Percentiles rank a stretch among this genome's conserved stretches.
Conservation (phyloP, 2,329 filamentous ascomycete species). For the Fusarium euwallaceae region DNA sequence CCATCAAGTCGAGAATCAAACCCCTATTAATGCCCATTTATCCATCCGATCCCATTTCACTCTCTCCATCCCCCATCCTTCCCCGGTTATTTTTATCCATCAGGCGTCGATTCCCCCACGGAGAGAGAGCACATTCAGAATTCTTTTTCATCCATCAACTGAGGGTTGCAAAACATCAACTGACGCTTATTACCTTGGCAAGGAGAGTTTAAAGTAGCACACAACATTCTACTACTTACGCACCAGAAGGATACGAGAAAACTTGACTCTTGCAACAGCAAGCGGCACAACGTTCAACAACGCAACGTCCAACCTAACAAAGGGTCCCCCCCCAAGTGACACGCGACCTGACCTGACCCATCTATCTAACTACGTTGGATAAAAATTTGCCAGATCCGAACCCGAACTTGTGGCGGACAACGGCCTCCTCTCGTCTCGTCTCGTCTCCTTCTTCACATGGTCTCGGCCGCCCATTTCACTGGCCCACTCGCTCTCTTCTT, state of each 20-base stretch:
- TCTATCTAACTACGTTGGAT: conserved; percentile 11
- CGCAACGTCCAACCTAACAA: background rate
- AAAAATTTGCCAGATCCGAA: conserved; percentile 18
- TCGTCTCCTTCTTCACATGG: conserved; percentile 45
- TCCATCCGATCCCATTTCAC: background rate
- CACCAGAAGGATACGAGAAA: background rate
- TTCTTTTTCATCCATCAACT: background rate
- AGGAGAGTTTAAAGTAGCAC: background rate
- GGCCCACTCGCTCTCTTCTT: conserved; percentile 44
- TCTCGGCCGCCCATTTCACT: conserved; percentile 45
- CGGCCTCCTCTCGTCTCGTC: conserved; percentile 11
- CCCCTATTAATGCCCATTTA: conserved; percentile 1
- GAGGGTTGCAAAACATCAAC: conserved; percentile 9
- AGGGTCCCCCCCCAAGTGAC: conserved; percentile 12
- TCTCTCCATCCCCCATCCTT: background rate
- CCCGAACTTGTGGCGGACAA: conserved; percentile 27
- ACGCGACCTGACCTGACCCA: conserved; percentile 24
- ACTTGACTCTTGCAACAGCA: background rate
- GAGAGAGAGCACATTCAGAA: background rate
- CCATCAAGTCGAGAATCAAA: background rate
- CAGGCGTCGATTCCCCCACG: conserved; percentile 3
- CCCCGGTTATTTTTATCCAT: background rate
- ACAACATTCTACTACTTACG: background rate
- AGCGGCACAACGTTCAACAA: background rate
- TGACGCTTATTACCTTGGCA: background rate